Percentiles rank a stretch among this genome's conserved stretches.
Conservation (phyloP, 1,284 basidiomycete species). For the Sanghuangporus baumii region DNA sequence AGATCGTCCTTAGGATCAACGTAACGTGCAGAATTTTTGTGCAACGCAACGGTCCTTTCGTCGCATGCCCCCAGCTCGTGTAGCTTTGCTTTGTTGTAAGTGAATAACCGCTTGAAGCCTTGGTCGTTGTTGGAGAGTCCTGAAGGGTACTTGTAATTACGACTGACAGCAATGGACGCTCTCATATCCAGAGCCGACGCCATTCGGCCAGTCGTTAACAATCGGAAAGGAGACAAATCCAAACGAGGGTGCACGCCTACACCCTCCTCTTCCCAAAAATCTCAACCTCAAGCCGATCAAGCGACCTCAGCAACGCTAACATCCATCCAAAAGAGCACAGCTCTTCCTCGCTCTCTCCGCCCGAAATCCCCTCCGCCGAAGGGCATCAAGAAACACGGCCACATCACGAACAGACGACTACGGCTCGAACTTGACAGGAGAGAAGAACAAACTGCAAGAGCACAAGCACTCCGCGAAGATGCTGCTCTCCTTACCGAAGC, state of each 20-base stretch:
- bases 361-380: conserved; percentile 37
- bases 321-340: conserved; percentile 53
- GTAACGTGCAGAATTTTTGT: not conserved
- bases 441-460: conserved; percentile 47
- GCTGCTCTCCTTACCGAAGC: conserved; percentile 49
- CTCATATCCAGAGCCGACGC: conserved; percentile 68
- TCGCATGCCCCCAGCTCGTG: too few species aligned
- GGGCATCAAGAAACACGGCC: conserved; percentile 41
- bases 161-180: conserved; percentile 49
- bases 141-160: not conserved
- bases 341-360: conserved; percentile 58
- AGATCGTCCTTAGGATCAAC: not conserved
- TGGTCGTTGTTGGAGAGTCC: not conserved
- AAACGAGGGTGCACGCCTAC: conserved; percentile 28
- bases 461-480: conserved; percentile 58
- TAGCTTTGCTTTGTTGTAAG: too few species aligned
- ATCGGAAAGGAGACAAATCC: conserved; percentile 5
- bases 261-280: too few species aligned
- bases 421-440: conserved; percentile 61
- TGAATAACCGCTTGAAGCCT: not conserved
- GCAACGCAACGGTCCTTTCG: not conserved
- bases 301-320: conserved; percentile 46
- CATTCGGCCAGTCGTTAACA: conserved; percentile 40
- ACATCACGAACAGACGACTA: conserved; percentile 74
- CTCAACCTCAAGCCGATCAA: conserved; percentile 19